These are phyloP conservation scores for Neurospora sp. DNA, from an alignment of 495 filamentous ascomycete species.

Conservation along the genomic window DNA sequence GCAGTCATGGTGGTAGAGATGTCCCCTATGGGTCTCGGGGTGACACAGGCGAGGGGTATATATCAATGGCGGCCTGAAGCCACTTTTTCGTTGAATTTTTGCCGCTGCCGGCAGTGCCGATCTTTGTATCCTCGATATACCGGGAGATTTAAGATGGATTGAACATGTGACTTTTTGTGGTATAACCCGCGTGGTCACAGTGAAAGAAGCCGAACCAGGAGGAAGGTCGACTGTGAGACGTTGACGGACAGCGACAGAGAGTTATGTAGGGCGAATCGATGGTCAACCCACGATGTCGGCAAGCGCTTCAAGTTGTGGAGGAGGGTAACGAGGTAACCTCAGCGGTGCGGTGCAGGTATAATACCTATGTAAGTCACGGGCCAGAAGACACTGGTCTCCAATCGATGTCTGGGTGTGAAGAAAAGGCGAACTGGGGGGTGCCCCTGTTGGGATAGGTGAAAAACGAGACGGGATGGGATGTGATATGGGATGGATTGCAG, in stretches of 20 bases:
- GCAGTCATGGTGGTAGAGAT: slow-evolving; percentile 17
- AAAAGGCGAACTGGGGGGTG: background rate
- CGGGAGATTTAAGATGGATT: background rate
- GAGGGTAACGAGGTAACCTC: background rate
- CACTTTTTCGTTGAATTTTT: background rate
- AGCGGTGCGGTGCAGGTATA: background rate
- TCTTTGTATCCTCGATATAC: background rate
- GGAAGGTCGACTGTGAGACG: background rate
- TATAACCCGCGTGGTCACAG: background rate
- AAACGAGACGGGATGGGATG: background rate
- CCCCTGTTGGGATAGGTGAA: background rate
- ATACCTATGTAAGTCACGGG: background rate
- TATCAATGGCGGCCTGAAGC: background rate
- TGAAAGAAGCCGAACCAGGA: background rate
- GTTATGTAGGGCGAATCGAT: background rate
- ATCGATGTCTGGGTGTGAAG: background rate
- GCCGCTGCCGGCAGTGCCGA: background rate
- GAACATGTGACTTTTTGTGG: background rate
- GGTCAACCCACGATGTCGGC: background rate
- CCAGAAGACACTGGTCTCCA: background rate
- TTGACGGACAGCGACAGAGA: background rate
- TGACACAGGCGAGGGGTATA: background rate
- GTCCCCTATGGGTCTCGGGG: background rate
- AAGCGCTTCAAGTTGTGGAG: background rate
- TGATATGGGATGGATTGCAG: background rate